Evolutionary conservation across 805 yeast genomes (phyloP).

Genomic region (Vanderwaltozyma verrucispora): DNA sequence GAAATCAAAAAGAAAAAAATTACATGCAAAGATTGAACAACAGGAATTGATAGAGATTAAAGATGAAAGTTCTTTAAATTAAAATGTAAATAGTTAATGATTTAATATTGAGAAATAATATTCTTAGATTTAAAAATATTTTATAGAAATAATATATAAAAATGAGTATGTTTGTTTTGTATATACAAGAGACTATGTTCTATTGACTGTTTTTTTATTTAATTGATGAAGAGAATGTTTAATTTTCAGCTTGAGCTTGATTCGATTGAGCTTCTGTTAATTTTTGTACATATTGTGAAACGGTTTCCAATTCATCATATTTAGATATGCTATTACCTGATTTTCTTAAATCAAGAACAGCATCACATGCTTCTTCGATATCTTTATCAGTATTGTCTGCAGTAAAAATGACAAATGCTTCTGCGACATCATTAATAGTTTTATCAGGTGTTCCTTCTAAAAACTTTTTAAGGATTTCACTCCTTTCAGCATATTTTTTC

Average conservation of each 20-base stretch:
- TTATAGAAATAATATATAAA: too few relatives aligned
- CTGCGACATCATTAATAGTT: constrained; percentile 28
- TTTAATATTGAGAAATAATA: too few relatives aligned
- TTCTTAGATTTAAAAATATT: not conserved
- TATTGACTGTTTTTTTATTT: not conserved
- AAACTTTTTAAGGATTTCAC: constrained; percentile 32
- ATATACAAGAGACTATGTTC: not conserved
- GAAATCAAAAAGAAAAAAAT: not conserved
- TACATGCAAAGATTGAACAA: not conserved
- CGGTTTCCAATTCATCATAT: constrained; percentile 29
- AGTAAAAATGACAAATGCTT: constrained; percentile 39
- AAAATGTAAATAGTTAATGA: not conserved
- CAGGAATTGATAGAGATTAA: not conserved
- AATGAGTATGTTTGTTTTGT: not conserved
- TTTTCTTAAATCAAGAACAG: constrained; percentile 39
- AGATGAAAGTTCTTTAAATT: too few relatives aligned
- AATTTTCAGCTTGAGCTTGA: not conserved
- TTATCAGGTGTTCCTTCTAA: constrained; percentile 11
- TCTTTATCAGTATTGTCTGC: constrained; percentile 35
- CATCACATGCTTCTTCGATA: constrained; percentile 31
- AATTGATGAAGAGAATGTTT: not conserved
- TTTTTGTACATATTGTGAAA: constrained; percentile 24
- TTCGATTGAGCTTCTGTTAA: constrained; percentile 13
- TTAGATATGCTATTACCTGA: constrained; percentile 24
- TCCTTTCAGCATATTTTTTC: constrained; percentile 41